A percentile compares a stretch with the other conserved stretches of the same genome.
Conservation (phyloP, 495 filamentous ascomycete genomes). For the Neurospora africana region DNA sequence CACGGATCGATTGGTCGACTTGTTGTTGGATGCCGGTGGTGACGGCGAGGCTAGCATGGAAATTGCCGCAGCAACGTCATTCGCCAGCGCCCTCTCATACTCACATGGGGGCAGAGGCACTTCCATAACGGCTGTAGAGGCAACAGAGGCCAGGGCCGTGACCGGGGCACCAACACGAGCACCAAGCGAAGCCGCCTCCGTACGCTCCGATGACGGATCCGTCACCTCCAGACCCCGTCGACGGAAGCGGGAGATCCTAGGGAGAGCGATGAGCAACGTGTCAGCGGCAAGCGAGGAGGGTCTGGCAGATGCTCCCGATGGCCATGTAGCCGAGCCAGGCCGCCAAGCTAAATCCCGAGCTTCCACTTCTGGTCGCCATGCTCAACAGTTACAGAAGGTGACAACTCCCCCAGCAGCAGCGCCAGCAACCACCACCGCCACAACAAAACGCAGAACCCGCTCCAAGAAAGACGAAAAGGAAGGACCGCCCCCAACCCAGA, state of each 20-base stretch:
- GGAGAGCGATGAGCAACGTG: slow-evolving; percentile 40
- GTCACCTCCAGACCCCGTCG: slow-evolving; percentile 5
- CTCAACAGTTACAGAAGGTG: slow-evolving; percentile 4
- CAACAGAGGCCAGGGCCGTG: neutral
- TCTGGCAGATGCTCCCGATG: slow-evolving; percentile 6
- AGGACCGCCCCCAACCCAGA: slow-evolving; percentile 31
- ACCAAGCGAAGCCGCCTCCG: neutral
- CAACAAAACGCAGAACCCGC: neutral
- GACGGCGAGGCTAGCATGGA: neutral
- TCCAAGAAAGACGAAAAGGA: slow-evolving; percentile 8
- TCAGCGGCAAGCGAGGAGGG: slow-evolving; percentile 27
- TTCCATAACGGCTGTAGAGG: slow-evolving; percentile 2
- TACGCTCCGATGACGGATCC: neutral
- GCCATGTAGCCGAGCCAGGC: neutral
- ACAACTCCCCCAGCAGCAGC: neutral
- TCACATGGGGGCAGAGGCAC: slow-evolving; percentile 2
- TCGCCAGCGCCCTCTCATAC: neutral
- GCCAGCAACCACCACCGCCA: neutral
- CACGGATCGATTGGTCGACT: neutral
- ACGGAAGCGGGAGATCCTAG: slow-evolving; percentile 36
- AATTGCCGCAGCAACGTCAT: neutral
- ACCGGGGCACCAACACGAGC: neutral
- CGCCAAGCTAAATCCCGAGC: neutral
- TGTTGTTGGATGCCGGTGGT: neutral
- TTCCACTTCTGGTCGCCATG: neutral